Percentiles rank a stretch among this genome's conserved stretches.
phyloP scores from a whole-genome alignment of 1,139 yeast genomes.

The Pichia sorboxylosa region DNA sequence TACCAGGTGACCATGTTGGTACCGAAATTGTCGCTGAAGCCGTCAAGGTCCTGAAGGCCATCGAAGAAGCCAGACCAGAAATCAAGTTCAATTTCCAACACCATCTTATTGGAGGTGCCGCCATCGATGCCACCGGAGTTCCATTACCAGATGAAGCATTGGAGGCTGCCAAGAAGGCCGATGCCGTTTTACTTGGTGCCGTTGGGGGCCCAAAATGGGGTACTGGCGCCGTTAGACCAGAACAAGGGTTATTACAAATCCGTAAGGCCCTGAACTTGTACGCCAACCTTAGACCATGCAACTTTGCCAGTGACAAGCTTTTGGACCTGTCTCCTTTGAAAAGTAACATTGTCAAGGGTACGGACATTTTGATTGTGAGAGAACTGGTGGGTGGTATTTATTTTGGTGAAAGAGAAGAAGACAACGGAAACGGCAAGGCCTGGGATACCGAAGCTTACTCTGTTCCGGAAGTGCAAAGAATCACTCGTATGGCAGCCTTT shows the following conservation, averaged over 20 bases:
- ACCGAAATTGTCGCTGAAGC: constrained; percentile 85
- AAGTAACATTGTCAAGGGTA: constrained; percentile 74
- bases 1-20: constrained; percentile 97
- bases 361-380: constrained; percentile 84
- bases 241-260: constrained; percentile 86
- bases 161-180: constrained; percentile 75
- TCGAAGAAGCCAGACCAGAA: constrained; percentile 50
- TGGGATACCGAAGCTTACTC: constrained; percentile 90
- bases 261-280: constrained; percentile 88
- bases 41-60: constrained; percentile 74
- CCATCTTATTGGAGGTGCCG: constrained; percentile 95
- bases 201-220: constrained; percentile 99
- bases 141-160: constrained; percentile 87
- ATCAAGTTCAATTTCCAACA: constrained; percentile 64
- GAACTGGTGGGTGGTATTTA: constrained; percentile 97
- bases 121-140: constrained; percentile 89
- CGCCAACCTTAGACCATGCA: constrained; percentile 94
- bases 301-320: constrained; percentile 78
- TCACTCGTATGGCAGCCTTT: constrained; percentile 96
- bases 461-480: constrained; percentile 83
- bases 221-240: constrained; percentile 89
- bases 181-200: constrained; percentile 91
- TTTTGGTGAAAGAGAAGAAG: constrained; percentile 92
- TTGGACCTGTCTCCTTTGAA: constrained; percentile 81
- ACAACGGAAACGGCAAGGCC: constrained; percentile 74